These are phyloP conservation scores for Oleoguttula mirabilis DNA, from an alignment of 495 filamentous ascomycete species.

Conservation along the genomic window DNA sequence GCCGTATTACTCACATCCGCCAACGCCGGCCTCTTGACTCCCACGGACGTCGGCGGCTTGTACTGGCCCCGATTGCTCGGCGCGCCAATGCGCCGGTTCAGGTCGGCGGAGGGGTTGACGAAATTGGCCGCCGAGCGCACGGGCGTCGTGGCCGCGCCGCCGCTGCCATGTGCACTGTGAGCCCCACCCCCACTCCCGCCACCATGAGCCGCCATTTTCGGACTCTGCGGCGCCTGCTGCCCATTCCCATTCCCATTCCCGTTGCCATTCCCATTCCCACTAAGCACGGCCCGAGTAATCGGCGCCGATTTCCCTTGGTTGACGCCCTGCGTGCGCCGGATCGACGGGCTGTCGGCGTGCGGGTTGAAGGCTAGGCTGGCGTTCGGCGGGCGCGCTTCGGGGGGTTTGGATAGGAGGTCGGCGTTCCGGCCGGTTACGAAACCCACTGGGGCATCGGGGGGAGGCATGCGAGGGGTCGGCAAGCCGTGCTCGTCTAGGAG, in stretches of 20 bases:
- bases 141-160: neutral
- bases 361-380: constrained; percentile 62
- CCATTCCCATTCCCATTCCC: constrained; percentile 11
- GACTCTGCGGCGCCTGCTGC: too few species aligned
- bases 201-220: too few species aligned
- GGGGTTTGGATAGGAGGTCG: constrained; percentile 25
- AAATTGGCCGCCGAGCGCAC: constrained; percentile 41
- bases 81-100: constrained; percentile 60
- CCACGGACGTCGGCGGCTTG: constrained; percentile 37
- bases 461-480: constrained; percentile 11
- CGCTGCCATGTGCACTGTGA: too few species aligned
- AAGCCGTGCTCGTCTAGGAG: neutral
- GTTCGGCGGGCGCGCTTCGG: constrained; percentile 20
- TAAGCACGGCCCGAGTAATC: constrained; percentile 29
- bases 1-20: constrained; percentile 32
- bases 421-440: constrained; percentile 74
- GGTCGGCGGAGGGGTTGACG: constrained; percentile 58
- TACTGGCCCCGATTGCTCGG: constrained; percentile 52
- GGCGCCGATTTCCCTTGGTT: constrained; percentile 65
- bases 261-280: constrained; percentile 14
- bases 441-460: constrained; percentile 27
- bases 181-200: too few species aligned
- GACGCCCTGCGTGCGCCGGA: constrained; percentile 79
- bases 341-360: constrained; percentile 69
- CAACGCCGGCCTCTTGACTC: constrained; percentile 41